Evolutionary conservation across 129 eudicot genomes (phyloP).

Genomic region (Artemisia tridentata): DNA sequence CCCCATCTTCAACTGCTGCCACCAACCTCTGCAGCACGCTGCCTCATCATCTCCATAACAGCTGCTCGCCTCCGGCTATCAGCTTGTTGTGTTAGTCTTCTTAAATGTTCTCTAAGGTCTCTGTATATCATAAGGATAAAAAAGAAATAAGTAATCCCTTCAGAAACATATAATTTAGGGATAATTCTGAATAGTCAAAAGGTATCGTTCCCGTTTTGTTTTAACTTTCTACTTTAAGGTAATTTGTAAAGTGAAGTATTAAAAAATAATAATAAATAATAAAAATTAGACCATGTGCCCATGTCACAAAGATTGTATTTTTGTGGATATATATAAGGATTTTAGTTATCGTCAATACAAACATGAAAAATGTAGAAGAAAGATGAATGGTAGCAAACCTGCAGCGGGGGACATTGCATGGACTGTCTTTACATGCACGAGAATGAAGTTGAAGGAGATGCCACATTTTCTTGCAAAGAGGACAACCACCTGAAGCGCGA

Average conservation of each 20-base stretch:
- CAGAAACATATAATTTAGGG: neutral
- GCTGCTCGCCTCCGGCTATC: constrained; percentile 91
- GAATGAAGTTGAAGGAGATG: constrained; percentile 94
- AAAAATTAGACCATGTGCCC: no score
- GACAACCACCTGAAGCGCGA: constrained; percentile 91
- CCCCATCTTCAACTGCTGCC: constrained; percentile 41
- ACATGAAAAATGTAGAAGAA: neutral
- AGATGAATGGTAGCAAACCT: constrained; percentile 40
- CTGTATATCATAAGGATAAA: constrained; percentile 33
- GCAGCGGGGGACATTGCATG: constrained; percentile 94
- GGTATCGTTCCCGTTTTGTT: no score
- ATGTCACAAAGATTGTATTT: neutral
- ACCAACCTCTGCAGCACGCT: constrained; percentile 89
- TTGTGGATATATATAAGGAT: neutral
- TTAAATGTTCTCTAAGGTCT: constrained; percentile 71
- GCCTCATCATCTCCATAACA: constrained; percentile 98
- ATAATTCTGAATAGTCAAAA: no score
- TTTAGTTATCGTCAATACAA: neutral
- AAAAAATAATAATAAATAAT: no score
- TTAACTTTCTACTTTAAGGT: no score
- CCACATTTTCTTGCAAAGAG: constrained; percentile 93
- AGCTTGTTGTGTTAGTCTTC: constrained; percentile 78
- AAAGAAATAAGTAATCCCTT: neutral
- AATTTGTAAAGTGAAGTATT: no score
- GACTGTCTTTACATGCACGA: constrained; percentile 84